Evolutionary conservation across 768 basidiomycete genomes (phyloP).

Genomic region (Coprinellus micaceus): DNA sequence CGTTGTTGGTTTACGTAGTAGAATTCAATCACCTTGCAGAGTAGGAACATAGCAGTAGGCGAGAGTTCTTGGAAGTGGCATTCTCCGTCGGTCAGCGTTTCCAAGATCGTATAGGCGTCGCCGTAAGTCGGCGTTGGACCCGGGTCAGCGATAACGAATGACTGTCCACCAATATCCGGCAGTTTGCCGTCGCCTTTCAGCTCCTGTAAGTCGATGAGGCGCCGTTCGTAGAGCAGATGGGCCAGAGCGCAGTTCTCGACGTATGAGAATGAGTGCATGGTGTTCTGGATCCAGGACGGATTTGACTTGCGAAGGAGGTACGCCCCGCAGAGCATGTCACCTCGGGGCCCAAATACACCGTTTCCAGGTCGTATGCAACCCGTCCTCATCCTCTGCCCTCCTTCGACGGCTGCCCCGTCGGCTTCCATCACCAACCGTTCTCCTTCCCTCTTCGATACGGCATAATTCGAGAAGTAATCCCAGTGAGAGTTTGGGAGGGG

Average conservation of each 20-base stretch:
- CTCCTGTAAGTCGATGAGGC: slow-evolving; percentile 58
- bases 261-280: slow-evolving; percentile 63
- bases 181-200: slow-evolving; percentile 22
- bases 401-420: slow-evolving; percentile 29
- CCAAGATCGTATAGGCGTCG: slow-evolving; percentile 55
- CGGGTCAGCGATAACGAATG: slow-evolving; percentile 64
- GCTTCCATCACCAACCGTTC: slow-evolving; percentile 44
- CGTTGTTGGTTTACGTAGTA: slow-evolving; percentile 46
- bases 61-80: slow-evolving; percentile 54
- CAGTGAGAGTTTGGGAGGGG: slow-evolving; percentile 48
- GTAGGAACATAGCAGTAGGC: slow-evolving; percentile 58
- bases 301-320: slow-evolving; percentile 59
- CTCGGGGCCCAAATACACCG: slow-evolving; percentile 71
- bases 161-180: slow-evolving; percentile 72
- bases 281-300: slow-evolving; percentile 57
- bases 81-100: slow-evolving; percentile 53
- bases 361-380: slow-evolving; percentile 79
- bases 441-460: slow-evolving; percentile 57
- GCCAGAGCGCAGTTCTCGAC: slow-evolving; percentile 75
- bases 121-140: slow-evolving; percentile 61
- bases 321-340: slow-evolving; percentile 63
- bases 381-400: slow-evolving; percentile 45
- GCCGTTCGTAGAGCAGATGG: slow-evolving; percentile 69
- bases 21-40: slow-evolving; percentile 57
- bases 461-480: slow-evolving; percentile 78